Base-by-base conservation (phyloP, 495 filamentous ascomycete species). In the Penicillium canariense region DNA sequence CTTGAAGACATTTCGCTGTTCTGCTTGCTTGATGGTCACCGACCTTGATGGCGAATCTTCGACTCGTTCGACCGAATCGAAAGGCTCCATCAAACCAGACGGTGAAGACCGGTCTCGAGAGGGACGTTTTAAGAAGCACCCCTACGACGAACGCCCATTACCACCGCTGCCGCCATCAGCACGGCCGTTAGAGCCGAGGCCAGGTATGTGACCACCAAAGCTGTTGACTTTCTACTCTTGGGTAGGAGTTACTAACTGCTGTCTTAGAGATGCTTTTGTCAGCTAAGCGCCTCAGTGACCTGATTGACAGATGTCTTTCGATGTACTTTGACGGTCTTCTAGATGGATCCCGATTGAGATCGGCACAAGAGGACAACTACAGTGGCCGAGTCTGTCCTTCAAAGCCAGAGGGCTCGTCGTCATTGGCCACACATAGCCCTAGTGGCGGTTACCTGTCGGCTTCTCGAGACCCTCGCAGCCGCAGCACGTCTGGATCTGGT, bases 11-110 rank as follows among this genome's bases (percentile, higher is more conserved):
- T 96, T 92, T 71, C 80, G 90, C 59, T 97, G 92, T 69, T 87
- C 88, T 28, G 83, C 87, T 43, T 97, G 92, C 69, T 73, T 90
- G 60, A 96, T 88, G 43, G 83, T 97, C 61, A 96, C 94, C 60
- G 91, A 96, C 64, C 65, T 96, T 43, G 80, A 82, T 54, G 83
- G 83, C 11, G 56, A 63, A n/a, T 9, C 32, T 0, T 18, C 30
- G 18, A 56, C 45, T 32, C 69, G 73, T 1, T 23, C 40, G 18
- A 56, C 42, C 23, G 71, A 74, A 20, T 26, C 55, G 26, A 68
- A 56, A 22, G 60, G 57, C 23, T 35, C 54, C 6, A 48, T 23
- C 38, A 49, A 38, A 17, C 58, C 63, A 32, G 56, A 66, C 7
- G 39, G 42, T 55, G 31, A 52, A 35, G 50, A 39, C 22, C 53